A percentile compares a stretch with the other conserved stretches of the same genome.
Evolutionary conservation across 805 yeast species (phyloP).

Genomic region (Hanseniaspora valbyensis): DNA sequence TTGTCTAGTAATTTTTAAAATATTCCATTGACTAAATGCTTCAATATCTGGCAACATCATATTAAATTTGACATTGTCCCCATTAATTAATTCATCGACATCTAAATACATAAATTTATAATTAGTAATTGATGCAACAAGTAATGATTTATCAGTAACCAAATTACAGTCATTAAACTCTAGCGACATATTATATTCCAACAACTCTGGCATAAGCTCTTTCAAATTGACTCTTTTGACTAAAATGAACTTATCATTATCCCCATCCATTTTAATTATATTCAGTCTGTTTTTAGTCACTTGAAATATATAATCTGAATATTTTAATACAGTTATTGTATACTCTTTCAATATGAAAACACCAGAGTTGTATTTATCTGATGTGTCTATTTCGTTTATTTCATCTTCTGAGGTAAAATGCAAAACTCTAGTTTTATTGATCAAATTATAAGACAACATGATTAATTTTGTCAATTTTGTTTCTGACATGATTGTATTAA

Average conservation of each 20-base stretch:
- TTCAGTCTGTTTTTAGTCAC: slow-evolving; percentile 5
- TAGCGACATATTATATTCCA: slow-evolving; percentile 9
- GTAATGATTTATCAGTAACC: background rate
- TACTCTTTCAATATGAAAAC: slow-evolving; percentile 11
- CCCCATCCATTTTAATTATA: slow-evolving; percentile 4
- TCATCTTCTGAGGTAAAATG: slow-evolving; percentile 13
- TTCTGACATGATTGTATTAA: background rate
- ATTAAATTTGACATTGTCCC: background rate
- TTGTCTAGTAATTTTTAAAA: background rate
- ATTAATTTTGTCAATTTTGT: background rate
- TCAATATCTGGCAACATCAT: slow-evolving; percentile 5
- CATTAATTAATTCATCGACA: background rate
- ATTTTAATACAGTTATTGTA: background rate
- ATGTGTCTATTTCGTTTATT: slow-evolving; percentile 9
- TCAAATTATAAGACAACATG: background rate
- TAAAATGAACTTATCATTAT: slow-evolving; percentile 2
- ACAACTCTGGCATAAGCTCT: slow-evolving; percentile 2
- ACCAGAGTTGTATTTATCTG: slow-evolving; percentile 8
- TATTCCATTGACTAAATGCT: slow-evolving; percentile 3
- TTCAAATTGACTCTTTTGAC: background rate
- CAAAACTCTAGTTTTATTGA: slow-evolving; percentile 3
- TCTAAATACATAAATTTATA: slow-evolving; percentile 6
- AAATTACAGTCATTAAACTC: background rate
- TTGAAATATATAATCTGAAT: background rate
- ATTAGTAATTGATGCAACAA: background rate